Conservation (phyloP, 2,329 filamentous ascomycete genomes). For the Periconia digitata region DNA sequence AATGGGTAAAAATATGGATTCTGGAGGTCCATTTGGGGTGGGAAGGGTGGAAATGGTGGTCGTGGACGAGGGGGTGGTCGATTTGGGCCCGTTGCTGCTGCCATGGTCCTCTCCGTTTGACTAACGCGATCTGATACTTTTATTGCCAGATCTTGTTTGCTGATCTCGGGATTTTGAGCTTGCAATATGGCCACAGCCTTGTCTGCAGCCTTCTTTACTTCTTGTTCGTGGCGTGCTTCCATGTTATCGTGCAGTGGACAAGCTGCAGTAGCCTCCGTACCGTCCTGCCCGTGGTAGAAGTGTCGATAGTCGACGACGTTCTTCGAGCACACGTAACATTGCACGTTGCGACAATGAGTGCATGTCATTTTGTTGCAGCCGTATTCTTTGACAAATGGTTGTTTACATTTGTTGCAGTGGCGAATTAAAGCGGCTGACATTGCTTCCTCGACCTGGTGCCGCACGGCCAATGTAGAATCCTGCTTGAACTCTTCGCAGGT, state of each 20-base stretch:
- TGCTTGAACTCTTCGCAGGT: conserved; percentile 67
- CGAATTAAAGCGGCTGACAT: conserved; percentile 80
- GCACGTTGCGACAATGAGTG: conserved; percentile 56
- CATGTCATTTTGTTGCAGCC: conserved; percentile 88
- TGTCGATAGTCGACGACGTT: conserved; percentile 66
- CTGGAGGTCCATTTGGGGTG: no score
- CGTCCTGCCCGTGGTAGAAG: conserved; percentile 59
- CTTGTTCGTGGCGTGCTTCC: conserved; percentile 62
- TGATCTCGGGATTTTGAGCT: conserved; percentile 63
- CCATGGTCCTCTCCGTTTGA: conserved; percentile 33
- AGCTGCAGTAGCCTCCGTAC: conserved; percentile 36
- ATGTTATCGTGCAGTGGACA: conserved; percentile 70
- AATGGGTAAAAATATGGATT: no score
- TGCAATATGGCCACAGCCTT: conserved; percentile 58
- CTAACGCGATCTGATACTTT: conserved; percentile 57
- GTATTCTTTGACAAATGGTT: conserved; percentile 74
- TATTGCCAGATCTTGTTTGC: conserved; percentile 55
- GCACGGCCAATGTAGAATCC: conserved; percentile 61
- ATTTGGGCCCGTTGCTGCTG: no score
- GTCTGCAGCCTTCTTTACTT: conserved; percentile 64
- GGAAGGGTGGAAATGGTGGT: no score
- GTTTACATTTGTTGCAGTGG: conserved; percentile 70
- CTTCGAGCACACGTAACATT: conserved; percentile 73
- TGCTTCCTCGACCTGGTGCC: conserved; percentile 76
- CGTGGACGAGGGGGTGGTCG: no score